Evolutionary conservation across 176 grass and related monocot genomes (phyloP).

Genomic region (Oryza australiensis): DNA sequence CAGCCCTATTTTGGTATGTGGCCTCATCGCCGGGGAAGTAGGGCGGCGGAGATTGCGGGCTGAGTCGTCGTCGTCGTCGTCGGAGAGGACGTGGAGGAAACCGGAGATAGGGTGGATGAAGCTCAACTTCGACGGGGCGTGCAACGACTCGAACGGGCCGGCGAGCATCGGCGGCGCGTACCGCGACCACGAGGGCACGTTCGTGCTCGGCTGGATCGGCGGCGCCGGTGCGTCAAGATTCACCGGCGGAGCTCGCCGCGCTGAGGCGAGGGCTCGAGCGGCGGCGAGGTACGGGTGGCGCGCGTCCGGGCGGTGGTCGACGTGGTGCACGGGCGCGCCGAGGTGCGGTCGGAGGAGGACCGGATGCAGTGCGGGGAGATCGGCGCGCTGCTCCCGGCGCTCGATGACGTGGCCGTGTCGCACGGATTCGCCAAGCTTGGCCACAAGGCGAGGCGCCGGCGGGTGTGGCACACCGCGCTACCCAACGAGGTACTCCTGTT

Average conservation of each 20-base stretch:
- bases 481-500: conserved; percentile 44
- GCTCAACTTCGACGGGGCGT: neutral
- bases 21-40: neutral
- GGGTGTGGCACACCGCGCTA: conserved; percentile 50
- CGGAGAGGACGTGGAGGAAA: neutral
- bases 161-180: neutral
- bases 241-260: conserved; percentile 57
- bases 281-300: conserved; percentile 57
- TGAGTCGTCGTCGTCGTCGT: too few species aligned
- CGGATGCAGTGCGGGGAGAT: conserved; percentile 40
- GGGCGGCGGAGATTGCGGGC: too few species aligned
- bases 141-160: neutral
- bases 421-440: conserved; percentile 57
- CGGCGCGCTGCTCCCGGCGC: conserved; percentile 13
- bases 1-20: neutral
- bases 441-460: neutral
- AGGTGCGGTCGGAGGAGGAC: conserved; percentile 26
- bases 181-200: neutral
- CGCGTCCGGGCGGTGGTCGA: conserved; percentile 47
- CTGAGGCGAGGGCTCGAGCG: conserved; percentile 54
- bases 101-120: neutral
- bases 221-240: conserved; percentile 40
- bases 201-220: conserved; percentile 50
- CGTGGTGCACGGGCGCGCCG: neutral
- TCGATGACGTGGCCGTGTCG: conserved; percentile 40